Evolutionary conservation across 202 grass and related monocot species (phyloP).

Genomic region (Carex arenaria): DNA sequence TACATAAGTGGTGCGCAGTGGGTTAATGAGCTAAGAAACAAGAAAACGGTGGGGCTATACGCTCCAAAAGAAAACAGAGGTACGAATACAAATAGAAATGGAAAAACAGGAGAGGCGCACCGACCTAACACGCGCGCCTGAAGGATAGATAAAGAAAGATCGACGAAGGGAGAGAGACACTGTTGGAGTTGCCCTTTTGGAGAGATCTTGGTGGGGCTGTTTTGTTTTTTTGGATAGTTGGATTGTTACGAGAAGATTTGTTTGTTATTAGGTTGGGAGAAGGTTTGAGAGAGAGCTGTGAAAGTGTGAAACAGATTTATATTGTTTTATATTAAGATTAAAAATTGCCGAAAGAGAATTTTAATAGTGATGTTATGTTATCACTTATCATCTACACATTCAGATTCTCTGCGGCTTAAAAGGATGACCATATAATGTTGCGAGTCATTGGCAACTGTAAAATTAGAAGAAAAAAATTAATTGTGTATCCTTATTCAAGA

Average conservation of each 20-base stretch:
- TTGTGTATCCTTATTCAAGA: background rate
- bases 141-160: background rate
- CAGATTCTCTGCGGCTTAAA: background rate
- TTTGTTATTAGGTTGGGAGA: background rate
- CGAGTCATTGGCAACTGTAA: background rate
- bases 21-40: background rate
- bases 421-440: background rate
- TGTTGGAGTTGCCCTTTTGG: constrained; percentile 18
- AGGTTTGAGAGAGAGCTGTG: background rate
- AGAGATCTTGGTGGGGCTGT: background rate
- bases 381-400: background rate
- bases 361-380: background rate
- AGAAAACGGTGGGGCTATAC: constrained; percentile 18
- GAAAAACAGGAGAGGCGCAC: constrained; percentile 13
- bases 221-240: background rate
- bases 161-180: background rate
- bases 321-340: background rate
- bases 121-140: constrained; percentile 37
- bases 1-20: constrained; percentile 21
- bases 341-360: background rate
- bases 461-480: too few relatives aligned
- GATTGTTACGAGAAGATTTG: background rate
- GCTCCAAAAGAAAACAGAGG: constrained; percentile 21
- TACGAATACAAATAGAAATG: background rate
- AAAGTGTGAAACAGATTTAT: background rate